Percentiles rank a stretch among this genome's conserved stretches.
Conservation (phyloP, 2,329 filamentous ascomycete species). For the Coleophoma eucalyptorum region DNA sequence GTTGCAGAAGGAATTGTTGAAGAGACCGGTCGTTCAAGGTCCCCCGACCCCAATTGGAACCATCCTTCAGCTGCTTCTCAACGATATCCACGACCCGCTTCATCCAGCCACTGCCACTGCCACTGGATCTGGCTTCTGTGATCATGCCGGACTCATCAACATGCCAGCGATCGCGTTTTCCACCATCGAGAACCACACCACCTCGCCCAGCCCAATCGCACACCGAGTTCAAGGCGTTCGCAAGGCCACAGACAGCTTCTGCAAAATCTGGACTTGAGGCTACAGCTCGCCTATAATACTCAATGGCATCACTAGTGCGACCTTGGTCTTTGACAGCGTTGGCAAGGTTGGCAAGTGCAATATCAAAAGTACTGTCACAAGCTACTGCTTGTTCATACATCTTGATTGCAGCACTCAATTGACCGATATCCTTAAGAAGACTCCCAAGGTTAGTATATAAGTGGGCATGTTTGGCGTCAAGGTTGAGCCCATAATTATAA, state of each 20-base stretch:
- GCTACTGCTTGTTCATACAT: slow-evolving; percentile 96
- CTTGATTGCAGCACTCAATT: slow-evolving; percentile 83
- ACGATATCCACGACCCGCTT: slow-evolving; percentile 90
- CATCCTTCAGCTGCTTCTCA: slow-evolving; percentile 79
- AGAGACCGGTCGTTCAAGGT: slow-evolving; percentile 55
- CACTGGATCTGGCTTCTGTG: slow-evolving; percentile 62
- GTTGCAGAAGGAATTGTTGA: slow-evolving; percentile 31
- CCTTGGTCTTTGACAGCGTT: slow-evolving; percentile 98
- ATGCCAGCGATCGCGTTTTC: slow-evolving; percentile 85
- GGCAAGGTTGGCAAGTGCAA: slow-evolving; percentile 91
- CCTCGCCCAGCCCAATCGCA: slow-evolving; percentile 92
- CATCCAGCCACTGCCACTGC: slow-evolving; percentile 73
- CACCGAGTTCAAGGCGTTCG: slow-evolving; percentile 92
- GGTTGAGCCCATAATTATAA: slow-evolving; percentile 87
- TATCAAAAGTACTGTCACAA: slow-evolving; percentile 94
- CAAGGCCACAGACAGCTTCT: slow-evolving; percentile 92
- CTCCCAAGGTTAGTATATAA: slow-evolving; percentile 96
- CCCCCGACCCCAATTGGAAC: slow-evolving; percentile 80
- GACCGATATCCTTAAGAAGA: slow-evolving; percentile 91
- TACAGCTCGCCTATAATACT: slow-evolving; percentile 88
- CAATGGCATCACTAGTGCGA: slow-evolving; percentile 84
- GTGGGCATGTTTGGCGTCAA: slow-evolving; percentile 89
- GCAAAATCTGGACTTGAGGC: slow-evolving; percentile 92
- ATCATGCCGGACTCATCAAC: slow-evolving; percentile 83
- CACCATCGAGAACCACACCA: slow-evolving; percentile 71